phyloP scores from a whole-genome alignment of 2,329 filamentous ascomycete genomes.

The Bipolaris cookei region DNA sequence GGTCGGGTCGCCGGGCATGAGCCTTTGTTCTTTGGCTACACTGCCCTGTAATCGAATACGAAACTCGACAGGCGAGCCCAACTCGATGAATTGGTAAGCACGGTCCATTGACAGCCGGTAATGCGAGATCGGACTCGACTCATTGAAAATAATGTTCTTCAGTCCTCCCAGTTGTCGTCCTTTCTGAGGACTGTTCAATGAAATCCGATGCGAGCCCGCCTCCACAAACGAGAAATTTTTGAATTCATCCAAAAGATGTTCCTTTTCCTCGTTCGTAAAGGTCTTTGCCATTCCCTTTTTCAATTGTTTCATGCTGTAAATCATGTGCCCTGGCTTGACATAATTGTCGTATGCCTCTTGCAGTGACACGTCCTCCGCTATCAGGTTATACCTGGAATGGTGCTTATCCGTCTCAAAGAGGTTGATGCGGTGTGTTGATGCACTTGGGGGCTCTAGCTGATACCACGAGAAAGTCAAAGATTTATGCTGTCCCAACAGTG shows the following conservation, averaged over 20 bases:
- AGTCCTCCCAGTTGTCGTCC: conserved; percentile 21
- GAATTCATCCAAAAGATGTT: not conserved
- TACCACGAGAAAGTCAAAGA: conserved; percentile 28
- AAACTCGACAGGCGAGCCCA: conserved; percentile 34
- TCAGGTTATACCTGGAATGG: not conserved
- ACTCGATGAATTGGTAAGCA: conserved; percentile 33
- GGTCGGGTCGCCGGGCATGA: not conserved
- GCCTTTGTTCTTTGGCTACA: conserved; percentile 9
- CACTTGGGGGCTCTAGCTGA: conserved; percentile 6
- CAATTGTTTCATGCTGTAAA: conserved; percentile 19
- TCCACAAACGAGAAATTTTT: conserved; percentile 22
- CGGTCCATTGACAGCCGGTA: conserved; percentile 24
- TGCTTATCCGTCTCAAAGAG: conserved; percentile 16
- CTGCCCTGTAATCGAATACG: conserved; percentile 16
- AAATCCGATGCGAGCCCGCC: conserved; percentile 5
- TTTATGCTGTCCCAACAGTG: conserved; percentile 36
- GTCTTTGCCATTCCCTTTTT: conserved; percentile 9
- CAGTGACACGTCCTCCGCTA: conserved; percentile 26
- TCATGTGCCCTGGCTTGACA: conserved; percentile 29
- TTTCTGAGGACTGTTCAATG: not conserved
- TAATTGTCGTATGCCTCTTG: conserved; percentile 28
- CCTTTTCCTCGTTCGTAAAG: conserved; percentile 4
- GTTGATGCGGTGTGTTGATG: conserved; percentile 29
- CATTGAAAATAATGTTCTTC: conserved; percentile 26
- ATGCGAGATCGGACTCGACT: conserved; percentile 19